Evolutionary conservation across 208 protist genomes (phyloP), one percentile per base, ranked within the genome.

Genomic region (Sergeia podlipaevii): DNA sequence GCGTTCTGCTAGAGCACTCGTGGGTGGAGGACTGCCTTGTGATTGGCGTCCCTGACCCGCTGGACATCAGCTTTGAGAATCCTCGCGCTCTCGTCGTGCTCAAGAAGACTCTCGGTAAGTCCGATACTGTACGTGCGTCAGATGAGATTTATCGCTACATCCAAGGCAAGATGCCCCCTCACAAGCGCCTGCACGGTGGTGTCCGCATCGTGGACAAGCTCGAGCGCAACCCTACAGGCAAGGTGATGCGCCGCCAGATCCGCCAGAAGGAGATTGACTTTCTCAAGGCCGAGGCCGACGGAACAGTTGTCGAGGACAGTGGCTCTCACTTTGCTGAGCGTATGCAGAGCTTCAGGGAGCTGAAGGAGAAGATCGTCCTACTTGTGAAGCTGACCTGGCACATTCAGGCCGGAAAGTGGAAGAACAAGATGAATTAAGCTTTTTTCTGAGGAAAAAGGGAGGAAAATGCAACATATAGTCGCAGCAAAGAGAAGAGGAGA

Each of bases 141-240:
- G 59, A 72, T 17, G 63, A 68, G 30, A 57, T 96, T 15, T 47
- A 68, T n/a, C 45, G 52, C 32, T 92, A 45, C 47, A 42, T 89
- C 2, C 56, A 70, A 24, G 10, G 18, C 27, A 37, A 60, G 32
- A 52, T 82, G 10, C 58, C 83, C 10, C 69, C 74, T 21, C 66
- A 93, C 63, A 96, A 93, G 77, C 54, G 65, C 18, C 56, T 96
- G 5, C 70, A 83, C 59, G 82, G 70, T 23, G 80, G 65, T 24
- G 62, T 96, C 11, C 67, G 66, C 34, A 84, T 95, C 38, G 62
- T 91, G 0, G 28, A 54, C 7, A 24, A 32, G 17, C 56, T 96
- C 36, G 85, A 78, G 15, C 93, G 87, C 51, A 84, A 67, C 32
- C 21, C 66, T 15, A 45, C 67, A 2, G 90, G 90, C 42, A 95